These are phyloP conservation scores for Amylostereum chailletii DNA, from an alignment of 1,284 basidiomycete genomes.

Conservation along the genomic window DNA sequence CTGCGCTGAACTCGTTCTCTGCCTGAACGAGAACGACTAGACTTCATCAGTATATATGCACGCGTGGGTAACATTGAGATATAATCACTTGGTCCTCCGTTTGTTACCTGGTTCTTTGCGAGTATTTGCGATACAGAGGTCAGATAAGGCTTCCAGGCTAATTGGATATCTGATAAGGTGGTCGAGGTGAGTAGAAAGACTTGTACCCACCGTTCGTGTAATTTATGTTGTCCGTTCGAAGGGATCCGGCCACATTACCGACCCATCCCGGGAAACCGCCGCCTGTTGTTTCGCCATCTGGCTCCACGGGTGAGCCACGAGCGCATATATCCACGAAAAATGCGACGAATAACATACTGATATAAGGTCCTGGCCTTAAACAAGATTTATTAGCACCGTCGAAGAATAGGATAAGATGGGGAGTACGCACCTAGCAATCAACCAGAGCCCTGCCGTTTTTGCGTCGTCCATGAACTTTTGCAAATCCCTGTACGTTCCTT, in stretches of 20 bases:
- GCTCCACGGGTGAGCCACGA: conserved; percentile 3
- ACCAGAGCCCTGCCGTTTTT: conserved; percentile 42
- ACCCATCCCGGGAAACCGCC: conserved; percentile 52
- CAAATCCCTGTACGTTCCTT: conserved; percentile 40
- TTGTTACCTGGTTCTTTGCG: conserved; percentile 41
- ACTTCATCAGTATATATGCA: background rate
- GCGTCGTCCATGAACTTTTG: conserved; percentile 43
- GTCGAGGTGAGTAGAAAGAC: background rate
- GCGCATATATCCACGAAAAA: too few relatives aligned
- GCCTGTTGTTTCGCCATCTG: conserved; percentile 45
- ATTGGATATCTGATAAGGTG: conserved; percentile 1
- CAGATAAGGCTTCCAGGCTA: conserved; percentile 48
- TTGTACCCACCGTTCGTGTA: conserved; percentile 29
- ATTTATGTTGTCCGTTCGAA: conserved; percentile 39
- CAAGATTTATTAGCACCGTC: background rate
- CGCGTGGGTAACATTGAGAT: background rate
- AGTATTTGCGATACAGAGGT: conserved; percentile 39
- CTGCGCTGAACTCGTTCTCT: conserved; percentile 47
- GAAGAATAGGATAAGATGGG: background rate
- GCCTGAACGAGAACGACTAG: conserved; percentile 44
- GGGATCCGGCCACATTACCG: conserved; percentile 34
- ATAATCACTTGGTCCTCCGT: conserved; percentile 38
- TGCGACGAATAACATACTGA: conserved; percentile 24
- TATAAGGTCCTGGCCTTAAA: conserved; percentile 40
- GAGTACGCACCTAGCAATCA: conserved; percentile 36